Conservation (phyloP, 495 filamentous ascomycete genomes). For the Poronia punctata region DNA sequence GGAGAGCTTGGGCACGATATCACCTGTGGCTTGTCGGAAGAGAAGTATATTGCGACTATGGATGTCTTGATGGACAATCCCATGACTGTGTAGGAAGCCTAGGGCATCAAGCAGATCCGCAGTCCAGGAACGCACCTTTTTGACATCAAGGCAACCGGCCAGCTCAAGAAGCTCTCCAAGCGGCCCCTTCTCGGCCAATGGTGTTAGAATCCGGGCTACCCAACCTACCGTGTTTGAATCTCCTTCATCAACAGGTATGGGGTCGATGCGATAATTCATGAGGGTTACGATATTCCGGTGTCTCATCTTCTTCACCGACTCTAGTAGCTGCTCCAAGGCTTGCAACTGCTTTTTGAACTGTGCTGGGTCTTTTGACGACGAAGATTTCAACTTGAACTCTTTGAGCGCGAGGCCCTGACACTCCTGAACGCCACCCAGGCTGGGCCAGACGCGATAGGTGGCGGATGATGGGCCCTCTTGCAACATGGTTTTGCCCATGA, state of each 20-base stretch:
- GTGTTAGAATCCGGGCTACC: slow-evolving; percentile 75
- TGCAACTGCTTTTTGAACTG: slow-evolving; percentile 61
- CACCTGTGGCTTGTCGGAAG: slow-evolving; percentile 48
- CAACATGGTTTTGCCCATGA: slow-evolving; percentile 54
- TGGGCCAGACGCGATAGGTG: slow-evolving; percentile 62
- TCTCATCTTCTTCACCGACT: slow-evolving; percentile 61
- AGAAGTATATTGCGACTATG: slow-evolving; percentile 72
- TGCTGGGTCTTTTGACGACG: slow-evolving; percentile 46
- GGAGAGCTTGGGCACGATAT: slow-evolving; percentile 57
- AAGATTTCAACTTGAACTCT: slow-evolving; percentile 47
- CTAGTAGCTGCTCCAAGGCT: slow-evolving; percentile 60
- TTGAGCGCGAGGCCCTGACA: slow-evolving; percentile 65
- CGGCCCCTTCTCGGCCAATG: slow-evolving; percentile 74
- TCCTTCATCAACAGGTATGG: slow-evolving; percentile 29
- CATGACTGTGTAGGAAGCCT: slow-evolving; percentile 76
- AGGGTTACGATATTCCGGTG: slow-evolving; percentile 75
- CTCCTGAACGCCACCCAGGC: slow-evolving; percentile 43
- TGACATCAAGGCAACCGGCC: slow-evolving; percentile 61
- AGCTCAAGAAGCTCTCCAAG: slow-evolving; percentile 74
- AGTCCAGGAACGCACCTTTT: slow-evolving; percentile 74
- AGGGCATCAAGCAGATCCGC: slow-evolving; percentile 85
- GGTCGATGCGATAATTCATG: slow-evolving; percentile 71
- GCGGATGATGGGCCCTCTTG: slow-evolving; percentile 51
- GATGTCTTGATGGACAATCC: slow-evolving; percentile 72
- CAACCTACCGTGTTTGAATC: slow-evolving; percentile 44